phyloP scores from a whole-genome alignment of 2,329 filamentous ascomycete species.

The Hypoxylon sp. region DNA sequence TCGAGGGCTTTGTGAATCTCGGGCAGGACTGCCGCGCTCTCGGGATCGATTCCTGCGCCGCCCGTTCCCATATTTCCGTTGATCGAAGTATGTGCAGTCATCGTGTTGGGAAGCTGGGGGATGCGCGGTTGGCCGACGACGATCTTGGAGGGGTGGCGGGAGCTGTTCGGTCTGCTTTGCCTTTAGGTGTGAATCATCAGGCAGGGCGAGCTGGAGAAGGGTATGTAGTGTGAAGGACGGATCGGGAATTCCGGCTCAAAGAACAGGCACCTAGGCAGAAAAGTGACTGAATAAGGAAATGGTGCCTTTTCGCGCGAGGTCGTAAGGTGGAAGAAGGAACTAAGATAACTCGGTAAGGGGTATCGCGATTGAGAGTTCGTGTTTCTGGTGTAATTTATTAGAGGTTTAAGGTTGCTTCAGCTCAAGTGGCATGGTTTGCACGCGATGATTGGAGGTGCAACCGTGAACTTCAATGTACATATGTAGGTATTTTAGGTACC shows the following conservation, averaged over 20 bases:
- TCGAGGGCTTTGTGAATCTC: conserved; percentile 88
- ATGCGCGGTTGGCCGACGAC: conserved; percentile 45
- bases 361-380: conserved; percentile 35
- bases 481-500: conserved; percentile 3
- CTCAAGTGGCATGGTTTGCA: conserved; percentile 32
- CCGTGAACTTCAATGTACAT: conserved; percentile 7
- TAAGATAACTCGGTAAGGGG: neutral
- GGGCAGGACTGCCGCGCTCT: conserved; percentile 65
- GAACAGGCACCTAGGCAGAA: conserved; percentile 15
- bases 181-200: conserved; percentile 52
- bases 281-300: conserved; percentile 6
- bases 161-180: conserved; percentile 47
- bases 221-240: conserved; percentile 1
- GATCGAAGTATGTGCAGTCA: conserved; percentile 49
- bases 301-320: conserved; percentile 6
- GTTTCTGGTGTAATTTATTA: conserved; percentile 26
- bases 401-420: conserved; percentile 33
- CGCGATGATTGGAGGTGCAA: conserved; percentile 40
- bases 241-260: conserved; percentile 9
- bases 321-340: conserved; percentile 16
- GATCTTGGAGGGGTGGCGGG: conserved; percentile 49
- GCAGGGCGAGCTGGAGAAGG: conserved; percentile 17
- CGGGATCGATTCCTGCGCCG: conserved; percentile 57
- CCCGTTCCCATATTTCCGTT: conserved; percentile 52
- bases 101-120: conserved; percentile 37